phyloP scores from a whole-genome alignment of 1,284 basidiomycete species.

The Microbotryum scabiosae region DNA sequence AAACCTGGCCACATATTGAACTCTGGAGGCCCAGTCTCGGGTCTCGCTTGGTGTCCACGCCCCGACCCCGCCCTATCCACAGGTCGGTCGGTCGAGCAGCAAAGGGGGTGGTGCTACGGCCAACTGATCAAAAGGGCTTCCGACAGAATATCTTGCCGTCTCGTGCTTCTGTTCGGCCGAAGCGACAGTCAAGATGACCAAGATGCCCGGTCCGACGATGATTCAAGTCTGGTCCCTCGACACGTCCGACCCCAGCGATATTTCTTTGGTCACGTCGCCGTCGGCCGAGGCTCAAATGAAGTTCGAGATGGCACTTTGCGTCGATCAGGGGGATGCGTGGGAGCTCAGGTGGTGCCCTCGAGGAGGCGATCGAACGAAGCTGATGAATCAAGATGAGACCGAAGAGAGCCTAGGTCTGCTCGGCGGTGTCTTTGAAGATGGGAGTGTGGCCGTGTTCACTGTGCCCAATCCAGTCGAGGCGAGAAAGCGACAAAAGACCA shows the following conservation, averaged over 20 bases:
- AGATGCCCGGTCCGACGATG: not conserved
- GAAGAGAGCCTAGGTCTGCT: constrained; percentile 69
- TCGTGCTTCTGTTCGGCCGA: constrained; percentile 52
- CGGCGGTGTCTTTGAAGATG: constrained; percentile 73
- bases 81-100: not conserved
- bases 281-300: constrained; percentile 41
- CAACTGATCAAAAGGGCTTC: no score
- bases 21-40: constrained; percentile 76
- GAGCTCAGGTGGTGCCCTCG: constrained; percentile 83
- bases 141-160: constrained; percentile 70
- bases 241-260: constrained; percentile 5
- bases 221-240: constrained; percentile 44
- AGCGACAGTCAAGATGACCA: constrained; percentile 7
- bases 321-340: constrained; percentile 53
- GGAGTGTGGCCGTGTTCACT: constrained; percentile 61
- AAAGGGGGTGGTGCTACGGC: no score
- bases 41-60: constrained; percentile 80
- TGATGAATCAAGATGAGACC: constrained; percentile 5
- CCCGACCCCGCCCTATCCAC: constrained; percentile 45
- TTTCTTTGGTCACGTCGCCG: not conserved
- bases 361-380: constrained; percentile 9
- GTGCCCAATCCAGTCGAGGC: constrained; percentile 59
- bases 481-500: constrained; percentile 6
- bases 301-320: constrained; percentile 67
- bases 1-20: constrained; percentile 58